A percentile compares a stretch with the other conserved stretches of the same genome.
phyloP scores from a whole-genome alignment of 2,329 filamentous ascomycete genomes.

The Beauveria pseudobassiana region DNA sequence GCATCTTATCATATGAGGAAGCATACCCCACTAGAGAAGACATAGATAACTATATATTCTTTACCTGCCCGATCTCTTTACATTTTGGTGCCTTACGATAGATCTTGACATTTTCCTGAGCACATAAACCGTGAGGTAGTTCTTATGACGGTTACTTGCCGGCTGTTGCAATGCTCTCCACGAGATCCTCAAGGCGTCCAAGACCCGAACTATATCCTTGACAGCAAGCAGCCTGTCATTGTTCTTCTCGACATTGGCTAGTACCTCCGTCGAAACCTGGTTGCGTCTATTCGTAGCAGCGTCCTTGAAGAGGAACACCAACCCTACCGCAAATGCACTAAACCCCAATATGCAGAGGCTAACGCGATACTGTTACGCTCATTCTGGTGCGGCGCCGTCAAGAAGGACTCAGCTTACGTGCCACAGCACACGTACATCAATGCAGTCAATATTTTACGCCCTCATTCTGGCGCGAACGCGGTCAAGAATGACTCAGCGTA shows the following conservation, averaged over 20 bases:
- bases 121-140: neutral
- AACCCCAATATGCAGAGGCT: no score
- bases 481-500: no score
- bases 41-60: no score
- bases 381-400: no score
- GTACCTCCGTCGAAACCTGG: neutral
- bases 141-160: neutral
- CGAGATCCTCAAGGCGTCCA: neutral
- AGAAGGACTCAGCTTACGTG: no score
- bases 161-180: constrained; percentile 1
- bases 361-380: no score
- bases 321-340: neutral
- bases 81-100: neutral
- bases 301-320: neutral
- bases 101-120: no score
- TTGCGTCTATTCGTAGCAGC: neutral
- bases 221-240: neutral
- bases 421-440: no score
- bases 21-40: no score
- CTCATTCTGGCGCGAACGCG: no score
- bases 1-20: no score
- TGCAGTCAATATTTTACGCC: no score
- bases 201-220: neutral
- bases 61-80: neutral
- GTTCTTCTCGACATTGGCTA: neutral